These are phyloP conservation scores for Trypanosoma congolense DNA, from an alignment of 208 protist genomes.

Conservation along the genomic window DNA sequence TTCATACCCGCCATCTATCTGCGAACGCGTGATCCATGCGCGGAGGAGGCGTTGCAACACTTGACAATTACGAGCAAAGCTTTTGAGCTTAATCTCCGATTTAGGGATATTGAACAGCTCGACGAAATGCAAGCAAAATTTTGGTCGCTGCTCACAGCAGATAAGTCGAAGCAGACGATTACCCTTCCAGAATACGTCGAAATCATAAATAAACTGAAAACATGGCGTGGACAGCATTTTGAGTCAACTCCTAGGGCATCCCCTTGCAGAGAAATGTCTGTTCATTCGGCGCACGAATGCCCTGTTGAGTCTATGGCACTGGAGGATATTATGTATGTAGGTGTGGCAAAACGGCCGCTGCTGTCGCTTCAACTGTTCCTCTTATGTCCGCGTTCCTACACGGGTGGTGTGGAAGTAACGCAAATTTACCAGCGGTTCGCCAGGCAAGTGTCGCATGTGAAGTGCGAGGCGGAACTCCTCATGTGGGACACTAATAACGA, in stretches of 20 bases:
- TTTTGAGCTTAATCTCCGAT: constrained; percentile 75
- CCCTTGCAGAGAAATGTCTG: constrained; percentile 13
- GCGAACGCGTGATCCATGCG: constrained; percentile 36
- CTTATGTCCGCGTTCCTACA: constrained; percentile 46
- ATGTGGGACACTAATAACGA: constrained; percentile 86
- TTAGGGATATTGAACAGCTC: constrained; percentile 71
- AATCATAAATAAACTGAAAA: constrained; percentile 46
- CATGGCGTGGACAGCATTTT: constrained; percentile 18
- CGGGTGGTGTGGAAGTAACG: constrained; percentile 44
- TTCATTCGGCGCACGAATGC: constrained; percentile 18
- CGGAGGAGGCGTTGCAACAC: constrained; percentile 45
- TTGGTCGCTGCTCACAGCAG: constrained; percentile 55
- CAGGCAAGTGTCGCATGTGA: constrained; percentile 80
- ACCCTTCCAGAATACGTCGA: constrained; percentile 55
- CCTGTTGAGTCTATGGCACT: constrained; percentile 34
- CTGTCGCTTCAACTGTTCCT: constrained; percentile 65
- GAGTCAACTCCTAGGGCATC: constrained; percentile 9
- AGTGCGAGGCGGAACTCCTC: constrained; percentile 77
- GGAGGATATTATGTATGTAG: constrained; percentile 45
- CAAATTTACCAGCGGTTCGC: constrained; percentile 70
- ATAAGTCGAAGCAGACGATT: constrained; percentile 39
- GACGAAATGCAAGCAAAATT: constrained; percentile 72
- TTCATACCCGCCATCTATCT: constrained; percentile 68
- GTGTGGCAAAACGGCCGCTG: constrained; percentile 36
- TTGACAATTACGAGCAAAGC: constrained; percentile 60